Evolutionary conservation across 2,329 filamentous ascomycete species (phyloP).

Genomic region (Cladosporium colombiae): DNA sequence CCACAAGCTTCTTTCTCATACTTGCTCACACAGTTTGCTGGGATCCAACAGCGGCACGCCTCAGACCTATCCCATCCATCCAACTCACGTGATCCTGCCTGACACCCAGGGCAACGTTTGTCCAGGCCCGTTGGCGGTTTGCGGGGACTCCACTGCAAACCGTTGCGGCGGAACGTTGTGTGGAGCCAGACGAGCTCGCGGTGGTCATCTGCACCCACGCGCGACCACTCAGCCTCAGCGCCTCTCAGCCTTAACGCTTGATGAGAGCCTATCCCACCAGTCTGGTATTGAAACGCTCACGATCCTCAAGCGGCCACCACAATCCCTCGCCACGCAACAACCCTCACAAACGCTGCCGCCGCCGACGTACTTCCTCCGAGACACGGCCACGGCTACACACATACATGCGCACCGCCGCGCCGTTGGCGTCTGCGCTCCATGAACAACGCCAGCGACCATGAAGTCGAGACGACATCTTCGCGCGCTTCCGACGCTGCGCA

Average conservation of each 20-base stretch:
- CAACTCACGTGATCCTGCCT: too few relatives aligned
- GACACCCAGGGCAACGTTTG: too few relatives aligned
- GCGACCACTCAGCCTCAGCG: constrained; percentile 5
- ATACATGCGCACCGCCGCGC: constrained; percentile 20
- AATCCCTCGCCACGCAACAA: background rate
- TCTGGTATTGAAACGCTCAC: background rate
- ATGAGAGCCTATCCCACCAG: constrained; percentile 2
- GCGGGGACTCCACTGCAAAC: too few relatives aligned
- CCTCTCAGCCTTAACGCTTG: constrained; percentile 2
- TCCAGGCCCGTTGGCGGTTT: too few relatives aligned
- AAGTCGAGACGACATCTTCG: constrained; percentile 1
- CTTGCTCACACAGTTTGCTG: background rate
- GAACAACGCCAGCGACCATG: constrained; percentile 17
- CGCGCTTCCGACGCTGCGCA: background rate
- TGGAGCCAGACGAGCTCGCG: too few relatives aligned
- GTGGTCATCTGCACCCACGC: background rate
- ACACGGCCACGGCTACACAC: constrained; percentile 15
- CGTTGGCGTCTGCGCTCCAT: constrained; percentile 16
- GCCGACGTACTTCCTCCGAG: constrained; percentile 2
- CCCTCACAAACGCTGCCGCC: background rate
- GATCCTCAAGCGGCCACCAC: background rate
- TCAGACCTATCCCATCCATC: too few relatives aligned
- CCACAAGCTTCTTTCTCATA: background rate
- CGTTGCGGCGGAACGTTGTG: too few relatives aligned
- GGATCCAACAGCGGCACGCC: background rate